Evolutionary conservation across 257 asterid genomes (phyloP), one percentile per base, ranked within the genome.

Genomic region (Gardenia jasminoides): DNA sequence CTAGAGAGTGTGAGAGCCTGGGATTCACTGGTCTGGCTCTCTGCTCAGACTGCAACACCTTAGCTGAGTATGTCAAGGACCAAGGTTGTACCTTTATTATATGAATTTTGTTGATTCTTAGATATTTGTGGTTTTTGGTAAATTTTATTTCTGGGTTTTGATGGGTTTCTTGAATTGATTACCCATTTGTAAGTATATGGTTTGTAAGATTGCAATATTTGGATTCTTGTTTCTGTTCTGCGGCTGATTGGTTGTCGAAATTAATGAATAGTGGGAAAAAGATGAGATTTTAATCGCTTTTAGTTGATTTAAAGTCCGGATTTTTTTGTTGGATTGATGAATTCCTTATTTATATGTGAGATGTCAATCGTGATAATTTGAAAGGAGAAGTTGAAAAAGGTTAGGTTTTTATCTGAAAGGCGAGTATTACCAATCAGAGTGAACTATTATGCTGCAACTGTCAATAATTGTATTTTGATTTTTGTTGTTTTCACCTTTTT

Each of bases 11-110:
- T 79, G 97, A 91, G 82, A 80, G 79, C 72, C 79, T 92, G 54
- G 98, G 98, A 26, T 94, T 94, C 83, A 88, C 93, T 33, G 98
- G 97, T 33, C 93, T 91, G 36, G 98, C 97, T 79, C 92, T 92
- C 75, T 92, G 97, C 86, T 93, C 98, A 72, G 98, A 93, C 77
- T 92, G 98, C 82, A 92, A 87, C 76, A 86, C 97, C 39, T 91
- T 94, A 66, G 87, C 93, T 7, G 98, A 94, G 79, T 94, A 93
- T 84, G 89, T 92, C 83, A 92, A 91, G 85, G 97, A 94, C 84
- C 91, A 91, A 87, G 96, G 96, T 85, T 67, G 79, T 31, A 4
- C 44, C 75, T 77, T 22, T 79, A 16, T 54, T 30, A 28, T 28
- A 11, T 28, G 8, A 0, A 7, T 54, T 8, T 74, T 73, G 26